Evolutionary conservation across 768 basidiomycete species (phyloP).

Genomic region (Obba rivulosa): DNA sequence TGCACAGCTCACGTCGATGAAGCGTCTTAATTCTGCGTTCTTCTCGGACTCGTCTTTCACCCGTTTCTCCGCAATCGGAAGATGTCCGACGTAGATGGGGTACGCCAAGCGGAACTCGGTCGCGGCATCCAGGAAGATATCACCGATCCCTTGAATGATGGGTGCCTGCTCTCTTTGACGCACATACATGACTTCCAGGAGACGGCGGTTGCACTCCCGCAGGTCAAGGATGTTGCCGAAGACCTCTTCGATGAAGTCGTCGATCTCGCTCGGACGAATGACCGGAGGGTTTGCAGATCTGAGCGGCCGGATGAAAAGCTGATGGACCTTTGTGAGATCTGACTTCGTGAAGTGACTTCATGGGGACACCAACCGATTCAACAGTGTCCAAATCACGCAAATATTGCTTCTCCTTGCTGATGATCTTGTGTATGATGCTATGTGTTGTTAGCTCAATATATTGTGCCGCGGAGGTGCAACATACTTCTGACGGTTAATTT

Average conservation of each 20-base stretch:
- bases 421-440: slow-evolving; percentile 79
- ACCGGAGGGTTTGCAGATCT: slow-evolving; percentile 51
- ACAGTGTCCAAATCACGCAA: slow-evolving; percentile 81
- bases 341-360: slow-evolving; percentile 13
- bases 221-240: slow-evolving; percentile 87
- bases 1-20: slow-evolving; percentile 63
- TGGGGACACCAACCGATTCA: slow-evolving; percentile 52
- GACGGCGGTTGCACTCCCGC: slow-evolving; percentile 73
- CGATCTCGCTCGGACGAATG: slow-evolving; percentile 51
- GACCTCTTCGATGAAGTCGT: slow-evolving; percentile 84
- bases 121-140: slow-evolving; percentile 83
- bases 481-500: slow-evolving; percentile 77
- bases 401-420: slow-evolving; percentile 86
- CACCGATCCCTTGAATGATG: slow-evolving; percentile 81
- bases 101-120: slow-evolving; percentile 85
- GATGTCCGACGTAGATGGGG: slow-evolving; percentile 78
- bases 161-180: slow-evolving; percentile 81
- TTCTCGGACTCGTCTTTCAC: slow-evolving; percentile 81
- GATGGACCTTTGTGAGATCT: slow-evolving; percentile 18
- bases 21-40: slow-evolving; percentile 77
- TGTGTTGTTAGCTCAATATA: not conserved
- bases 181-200: slow-evolving; percentile 84
- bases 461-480: slow-evolving; percentile 5
- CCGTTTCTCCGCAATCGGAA: slow-evolving; percentile 80
- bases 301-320: slow-evolving; percentile 52